Base-by-base conservation (phyloP, 2,329 filamentous ascomycete genomes). In the Myriosclerotinia scirpicola region DNA sequence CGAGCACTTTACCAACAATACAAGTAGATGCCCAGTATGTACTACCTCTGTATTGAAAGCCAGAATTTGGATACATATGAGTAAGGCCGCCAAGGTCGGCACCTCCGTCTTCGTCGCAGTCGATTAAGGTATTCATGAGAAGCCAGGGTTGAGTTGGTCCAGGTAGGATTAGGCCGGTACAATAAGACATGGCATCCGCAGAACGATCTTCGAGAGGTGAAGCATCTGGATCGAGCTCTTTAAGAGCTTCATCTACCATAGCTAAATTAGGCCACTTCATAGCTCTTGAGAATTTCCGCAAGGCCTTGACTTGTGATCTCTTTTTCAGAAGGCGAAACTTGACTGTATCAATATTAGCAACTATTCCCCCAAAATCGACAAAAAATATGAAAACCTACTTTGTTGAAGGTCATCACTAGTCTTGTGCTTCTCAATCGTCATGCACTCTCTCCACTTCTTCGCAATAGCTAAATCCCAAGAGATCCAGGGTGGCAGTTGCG, bases 181-280 rank as follows among this genome's bases (percentile, higher is more conserved):
- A 92, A 79, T 90, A 93, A 8, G 90, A 90, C 85, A 91, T 88
- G 20, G 89, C 85, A 74, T 91, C 88, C 26, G 89, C 90, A 73
- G 87, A 87, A 73, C 88, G 79, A 52, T 82, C 79, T 69, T 90
- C 81, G 63, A 90, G 78, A 17, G 81, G 81, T 30, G 83, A 82
- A 67, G 89, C 85, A 12, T 81, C 73, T 1, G 78, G 71, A 67
- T 78, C 79, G 68, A 82, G 81, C 68, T 88, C 83, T 69, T 83
- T 85, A 64, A 92, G 81, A 55, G 84, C 81, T 53, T 85, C 83
- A 54, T 90, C 81, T 8, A 90, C 87, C 67, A 86, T 85, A 26
- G 80, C 80, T 67, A 91, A 83, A 71, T 92, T 92, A 1, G 90
- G 90, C 90, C 90, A 93, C 76, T 91, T 92, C 80, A 93, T 87